Percentiles rank a stretch among this genome's conserved stretches.
Evolutionary conservation across 768 basidiomycete species (phyloP).

Genomic region (Collybia nuda): DNA sequence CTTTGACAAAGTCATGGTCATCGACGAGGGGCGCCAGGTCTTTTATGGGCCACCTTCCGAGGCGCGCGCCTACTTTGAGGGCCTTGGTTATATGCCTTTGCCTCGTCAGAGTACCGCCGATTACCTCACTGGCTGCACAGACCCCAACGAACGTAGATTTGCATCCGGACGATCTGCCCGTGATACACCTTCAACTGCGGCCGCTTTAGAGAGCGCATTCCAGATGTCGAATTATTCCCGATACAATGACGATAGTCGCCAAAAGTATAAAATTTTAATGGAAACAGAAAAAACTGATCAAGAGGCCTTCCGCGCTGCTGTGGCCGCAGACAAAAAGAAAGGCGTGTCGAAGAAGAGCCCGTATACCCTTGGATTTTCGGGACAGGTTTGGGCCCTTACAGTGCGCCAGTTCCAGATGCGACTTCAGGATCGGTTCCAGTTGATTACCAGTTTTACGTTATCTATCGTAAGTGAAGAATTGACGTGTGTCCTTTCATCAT

Average conservation of each 20-base stretch:
- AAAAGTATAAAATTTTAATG: constrained; percentile 55
- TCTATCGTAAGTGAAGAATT: constrained; percentile 46
- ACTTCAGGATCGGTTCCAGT: constrained; percentile 76
- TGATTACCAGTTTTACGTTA: constrained; percentile 68
- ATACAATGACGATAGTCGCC: constrained; percentile 44
- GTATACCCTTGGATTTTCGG: constrained; percentile 77
- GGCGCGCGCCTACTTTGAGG: constrained; percentile 79
- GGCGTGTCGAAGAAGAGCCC: constrained; percentile 78
- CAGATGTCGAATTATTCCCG: constrained; percentile 42
- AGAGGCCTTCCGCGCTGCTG: constrained; percentile 75
- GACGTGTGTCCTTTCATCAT: background rate
- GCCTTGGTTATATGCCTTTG: constrained; percentile 68
- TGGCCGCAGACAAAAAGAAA: constrained; percentile 73
- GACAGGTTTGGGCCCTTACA: constrained; percentile 71
- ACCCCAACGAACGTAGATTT: constrained; percentile 83
- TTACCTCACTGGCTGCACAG: constrained; percentile 82
- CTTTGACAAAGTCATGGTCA: constrained; percentile 87
- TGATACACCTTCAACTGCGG: constrained; percentile 68
- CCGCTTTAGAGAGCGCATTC: constrained; percentile 67
- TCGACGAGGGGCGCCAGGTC: constrained; percentile 79
- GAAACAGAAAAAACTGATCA: constrained; percentile 66
- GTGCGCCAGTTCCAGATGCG: constrained; percentile 72
- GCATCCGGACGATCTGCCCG: constrained; percentile 55
- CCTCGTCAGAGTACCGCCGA: constrained; percentile 86
- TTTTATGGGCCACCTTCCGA: constrained; percentile 75